phyloP scores from a whole-genome alignment of 2,329 filamentous ascomycete species.

The Drechslera avenae region DNA sequence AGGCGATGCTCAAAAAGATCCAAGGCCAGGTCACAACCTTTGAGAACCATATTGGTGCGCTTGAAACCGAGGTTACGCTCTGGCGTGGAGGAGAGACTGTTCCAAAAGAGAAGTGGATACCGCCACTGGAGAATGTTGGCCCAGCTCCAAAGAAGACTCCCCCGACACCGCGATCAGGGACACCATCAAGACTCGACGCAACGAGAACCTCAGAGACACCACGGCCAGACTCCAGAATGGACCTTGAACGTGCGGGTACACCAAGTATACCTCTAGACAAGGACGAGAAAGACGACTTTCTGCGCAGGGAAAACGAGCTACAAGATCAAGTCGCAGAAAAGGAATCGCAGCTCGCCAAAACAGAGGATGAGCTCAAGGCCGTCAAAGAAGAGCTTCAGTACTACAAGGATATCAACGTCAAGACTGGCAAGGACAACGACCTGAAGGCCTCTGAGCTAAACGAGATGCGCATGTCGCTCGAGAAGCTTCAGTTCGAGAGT shows the following conservation, averaged over 20 bases:
- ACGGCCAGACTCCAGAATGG: conserved; percentile 68
- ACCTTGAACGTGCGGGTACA: conserved; percentile 79
- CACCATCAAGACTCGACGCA: conserved; percentile 60
- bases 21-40: conserved; percentile 88
- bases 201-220: conserved; percentile 51
- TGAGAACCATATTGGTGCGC: conserved; percentile 79
- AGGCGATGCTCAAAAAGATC: conserved; percentile 87
- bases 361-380: conserved; percentile 80
- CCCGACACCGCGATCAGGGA: conserved; percentile 62
- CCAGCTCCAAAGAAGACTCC: conserved; percentile 55
- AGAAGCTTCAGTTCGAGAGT: conserved; percentile 92
- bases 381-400: conserved; percentile 84
- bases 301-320: conserved; percentile 92
- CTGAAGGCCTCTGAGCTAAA: conserved; percentile 83
- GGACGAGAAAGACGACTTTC: conserved; percentile 94
- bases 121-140: conserved; percentile 64
- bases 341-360: conserved; percentile 77
- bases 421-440: conserved; percentile 88
- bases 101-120: conserved; percentile 86
- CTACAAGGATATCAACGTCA: conserved; percentile 83
- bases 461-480: conserved; percentile 93
- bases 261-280: conserved; percentile 89
- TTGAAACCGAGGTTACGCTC: conserved; percentile 82
- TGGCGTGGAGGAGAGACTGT: conserved; percentile 91
- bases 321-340: conserved; percentile 96